phyloP scores from a whole-genome alignment of 257 asterid species.

The Jacaranda copaia region DNA sequence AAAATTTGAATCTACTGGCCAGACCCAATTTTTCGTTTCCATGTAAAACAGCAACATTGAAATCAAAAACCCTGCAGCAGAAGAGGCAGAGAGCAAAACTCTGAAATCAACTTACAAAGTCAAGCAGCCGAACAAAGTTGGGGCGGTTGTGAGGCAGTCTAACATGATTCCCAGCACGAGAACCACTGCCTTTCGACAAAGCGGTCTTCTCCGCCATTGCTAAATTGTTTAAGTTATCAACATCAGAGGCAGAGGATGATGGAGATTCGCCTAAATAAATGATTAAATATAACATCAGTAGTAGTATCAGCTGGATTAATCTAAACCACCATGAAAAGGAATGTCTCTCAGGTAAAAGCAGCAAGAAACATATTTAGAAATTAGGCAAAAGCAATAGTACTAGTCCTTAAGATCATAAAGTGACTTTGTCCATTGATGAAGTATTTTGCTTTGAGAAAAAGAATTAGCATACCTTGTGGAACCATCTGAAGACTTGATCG shows the following conservation, averaged over 20 bases:
- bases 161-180: slow-evolving; percentile 64
- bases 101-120: slow-evolving; percentile 73
- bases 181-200: slow-evolving; percentile 63
- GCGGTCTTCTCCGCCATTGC: slow-evolving; percentile 63
- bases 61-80: slow-evolving; percentile 8
- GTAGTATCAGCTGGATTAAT: slow-evolving; percentile 25
- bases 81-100: slow-evolving; percentile 25
- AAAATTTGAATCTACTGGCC: slow-evolving; percentile 4
- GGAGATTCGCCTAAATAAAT: slow-evolving; percentile 89
- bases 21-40: neutral
- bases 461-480: slow-evolving; percentile 66
- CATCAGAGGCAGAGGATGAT: slow-evolving; percentile 91
- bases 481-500: slow-evolving; percentile 72
- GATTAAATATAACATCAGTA: slow-evolving; percentile 36
- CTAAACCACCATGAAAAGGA: slow-evolving; percentile 16
- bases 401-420: neutral
- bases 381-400: neutral
- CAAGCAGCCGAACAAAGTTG: slow-evolving; percentile 73
- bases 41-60: slow-evolving; percentile 11
- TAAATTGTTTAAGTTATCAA: slow-evolving; percentile 83
- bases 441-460: neutral
- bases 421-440: neutral
- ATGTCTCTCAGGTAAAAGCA: slow-evolving; percentile 2
- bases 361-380: slow-evolving; percentile 5
- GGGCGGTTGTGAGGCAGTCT: slow-evolving; percentile 69